phyloP scores from a whole-genome alignment of 306 rosid genomes.

The Castanea crenata region DNA sequence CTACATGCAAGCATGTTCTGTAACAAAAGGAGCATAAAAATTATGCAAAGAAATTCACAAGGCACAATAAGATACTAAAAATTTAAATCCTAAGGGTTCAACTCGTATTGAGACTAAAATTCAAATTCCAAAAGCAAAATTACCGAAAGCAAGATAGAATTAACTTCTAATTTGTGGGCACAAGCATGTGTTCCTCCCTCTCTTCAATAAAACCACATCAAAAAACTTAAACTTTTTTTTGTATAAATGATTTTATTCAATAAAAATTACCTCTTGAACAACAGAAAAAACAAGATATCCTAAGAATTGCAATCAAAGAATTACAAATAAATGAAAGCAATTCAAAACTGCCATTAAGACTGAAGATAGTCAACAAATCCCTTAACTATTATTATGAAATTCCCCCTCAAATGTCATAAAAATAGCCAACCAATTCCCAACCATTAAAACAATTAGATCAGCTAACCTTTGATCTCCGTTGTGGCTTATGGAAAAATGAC shows the following conservation, averaged over 20 bases:
- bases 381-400: too few relatives aligned
- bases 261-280: too few relatives aligned
- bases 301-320: too few relatives aligned
- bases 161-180: not conserved
- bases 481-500: constrained; percentile 76
- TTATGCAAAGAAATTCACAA: not conserved
- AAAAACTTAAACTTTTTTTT: too few relatives aligned
- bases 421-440: not conserved
- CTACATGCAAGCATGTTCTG: constrained; percentile 59
- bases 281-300: too few relatives aligned
- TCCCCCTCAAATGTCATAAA: too few relatives aligned
- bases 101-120: not conserved
- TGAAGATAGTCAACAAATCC: too few relatives aligned
- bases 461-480: constrained; percentile 64
- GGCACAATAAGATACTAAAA: not conserved
- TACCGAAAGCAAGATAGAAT: not conserved
- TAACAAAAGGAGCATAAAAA: constrained; percentile 5
- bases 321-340: too few relatives aligned
- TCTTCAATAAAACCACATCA: not conserved
- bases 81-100: not conserved
- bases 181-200: not conserved
- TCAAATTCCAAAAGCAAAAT: not conserved
- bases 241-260: too few relatives aligned
- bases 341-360: too few relatives aligned
- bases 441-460: constrained; percentile 8